phyloP scores from a whole-genome alignment of 2,329 filamentous ascomycete species.

The Pyrenophora graminea region DNA sequence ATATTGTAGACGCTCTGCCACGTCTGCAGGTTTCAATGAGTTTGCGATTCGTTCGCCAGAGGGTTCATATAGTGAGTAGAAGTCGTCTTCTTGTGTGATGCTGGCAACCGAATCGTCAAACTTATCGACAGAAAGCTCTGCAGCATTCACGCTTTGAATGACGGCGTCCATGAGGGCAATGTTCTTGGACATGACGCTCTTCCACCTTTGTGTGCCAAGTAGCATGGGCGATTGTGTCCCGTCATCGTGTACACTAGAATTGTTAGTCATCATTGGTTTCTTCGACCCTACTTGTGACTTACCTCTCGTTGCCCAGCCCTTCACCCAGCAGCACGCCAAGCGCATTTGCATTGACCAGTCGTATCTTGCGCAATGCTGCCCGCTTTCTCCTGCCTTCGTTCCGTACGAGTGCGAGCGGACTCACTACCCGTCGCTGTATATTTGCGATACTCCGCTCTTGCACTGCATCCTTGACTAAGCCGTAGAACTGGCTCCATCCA shows the following conservation, averaged over 20 bases:
- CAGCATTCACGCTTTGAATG: constrained; percentile 68
- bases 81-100: constrained; percentile 58
- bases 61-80: constrained; percentile 49
- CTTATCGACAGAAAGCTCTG: constrained; percentile 60
- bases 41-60: constrained; percentile 41
- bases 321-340: constrained; percentile 88
- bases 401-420: constrained; percentile 75
- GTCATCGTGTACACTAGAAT: constrained; percentile 65
- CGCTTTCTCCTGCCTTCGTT: constrained; percentile 77
- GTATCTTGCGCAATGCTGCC: constrained; percentile 69
- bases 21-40: constrained; percentile 54
- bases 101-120: constrained; percentile 62
- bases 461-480: constrained; percentile 75
- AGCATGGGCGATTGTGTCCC: constrained; percentile 50
- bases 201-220: constrained; percentile 63
- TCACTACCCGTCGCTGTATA: constrained; percentile 72
- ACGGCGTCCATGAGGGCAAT: constrained; percentile 87
- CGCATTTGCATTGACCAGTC: constrained; percentile 81
- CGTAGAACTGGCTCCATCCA: constrained; percentile 71
- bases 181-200: constrained; percentile 76
- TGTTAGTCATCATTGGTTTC: constrained; percentile 9
- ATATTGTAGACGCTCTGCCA: constrained; percentile 68
- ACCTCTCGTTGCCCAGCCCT: constrained; percentile 65
- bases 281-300: not conserved
- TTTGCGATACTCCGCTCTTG: constrained; percentile 71